Evolutionary conservation across 2,329 filamentous ascomycete species (phyloP).

Genomic region (Neonectria hederae): DNA sequence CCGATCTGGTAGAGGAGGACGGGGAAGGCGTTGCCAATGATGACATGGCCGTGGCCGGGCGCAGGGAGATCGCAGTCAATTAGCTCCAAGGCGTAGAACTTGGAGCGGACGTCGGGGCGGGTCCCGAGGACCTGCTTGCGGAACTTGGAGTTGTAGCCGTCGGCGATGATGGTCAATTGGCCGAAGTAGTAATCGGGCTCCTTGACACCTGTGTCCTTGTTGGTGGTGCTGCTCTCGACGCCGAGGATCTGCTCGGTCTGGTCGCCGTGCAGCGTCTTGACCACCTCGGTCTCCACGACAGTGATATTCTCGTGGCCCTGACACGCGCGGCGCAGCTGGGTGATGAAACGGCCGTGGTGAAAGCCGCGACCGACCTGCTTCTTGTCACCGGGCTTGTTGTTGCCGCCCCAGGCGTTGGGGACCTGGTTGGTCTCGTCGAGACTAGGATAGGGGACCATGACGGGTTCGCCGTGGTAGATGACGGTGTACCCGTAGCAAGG

Average conservation of each 20-base stretch:
- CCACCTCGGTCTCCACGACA: conserved; percentile 89
- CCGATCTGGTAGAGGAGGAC: conserved; percentile 97
- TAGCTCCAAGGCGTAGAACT: conserved; percentile 94
- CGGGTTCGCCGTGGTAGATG: conserved; percentile 78
- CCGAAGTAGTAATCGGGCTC: conserved; percentile 84
- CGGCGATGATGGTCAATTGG: conserved; percentile 85
- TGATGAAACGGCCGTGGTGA: conserved; percentile 94
- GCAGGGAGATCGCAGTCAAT: conserved; percentile 84
- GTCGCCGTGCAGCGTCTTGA: conserved; percentile 76
- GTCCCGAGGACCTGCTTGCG: conserved; percentile 78
- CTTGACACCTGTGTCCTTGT: conserved; percentile 65
- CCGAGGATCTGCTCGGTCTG: conserved; percentile 79
- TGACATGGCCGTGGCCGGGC: conserved; percentile 83
- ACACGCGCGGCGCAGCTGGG: conserved; percentile 80
- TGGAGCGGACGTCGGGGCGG: conserved; percentile 90
- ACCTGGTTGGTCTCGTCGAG: conserved; percentile 60
- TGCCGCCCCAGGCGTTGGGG: conserved; percentile 48
- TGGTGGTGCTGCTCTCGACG: conserved; percentile 76
- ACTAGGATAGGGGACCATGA: conserved; percentile 81
- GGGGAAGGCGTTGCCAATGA: conserved; percentile 79
- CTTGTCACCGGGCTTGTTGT: conserved; percentile 47
- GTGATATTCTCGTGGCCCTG: conserved; percentile 82
- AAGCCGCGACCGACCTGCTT: conserved; percentile 79
- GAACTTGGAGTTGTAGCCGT: conserved; percentile 94
- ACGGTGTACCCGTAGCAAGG: conserved; percentile 88